phyloP scores from a whole-genome alignment of 2,329 filamentous ascomycete species.

The Aspergillus floridensis region DNA sequence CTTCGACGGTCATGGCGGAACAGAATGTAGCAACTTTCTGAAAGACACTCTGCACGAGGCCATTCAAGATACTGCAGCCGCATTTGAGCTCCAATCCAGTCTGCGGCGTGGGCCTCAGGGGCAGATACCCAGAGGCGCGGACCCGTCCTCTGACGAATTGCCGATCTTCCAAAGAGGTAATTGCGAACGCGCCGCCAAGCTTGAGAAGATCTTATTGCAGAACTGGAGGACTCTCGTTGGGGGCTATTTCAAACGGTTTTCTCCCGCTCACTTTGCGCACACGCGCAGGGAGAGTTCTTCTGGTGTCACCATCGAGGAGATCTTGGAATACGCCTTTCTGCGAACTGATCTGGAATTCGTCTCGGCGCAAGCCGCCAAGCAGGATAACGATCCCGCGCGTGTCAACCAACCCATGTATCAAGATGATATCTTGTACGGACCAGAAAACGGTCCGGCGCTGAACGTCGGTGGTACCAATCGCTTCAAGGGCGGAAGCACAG shows the following conservation, averaged over 20 bases:
- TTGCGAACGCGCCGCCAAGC: conserved; percentile 59
- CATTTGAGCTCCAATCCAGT: conserved; percentile 77
- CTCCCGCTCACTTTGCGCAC: conserved; percentile 70
- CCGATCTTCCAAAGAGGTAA: conserved; percentile 55
- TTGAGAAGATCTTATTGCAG: conserved; percentile 69
- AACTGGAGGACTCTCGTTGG: conserved; percentile 83
- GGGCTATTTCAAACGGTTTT: conserved; percentile 91
- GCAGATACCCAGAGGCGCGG: conserved; percentile 13
- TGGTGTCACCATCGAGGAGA: conserved; percentile 46
- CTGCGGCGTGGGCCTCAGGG: conserved; percentile 49
- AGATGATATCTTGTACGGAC: conserved; percentile 74
- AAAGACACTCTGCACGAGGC: conserved; percentile 82
- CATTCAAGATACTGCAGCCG: conserved; percentile 73
- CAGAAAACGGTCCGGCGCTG: conserved; percentile 45
- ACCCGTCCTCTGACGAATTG: conserved; percentile 31
- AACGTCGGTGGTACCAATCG: conserved; percentile 70
- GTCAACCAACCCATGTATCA: conserved; percentile 78
- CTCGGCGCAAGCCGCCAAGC: conserved; percentile 78
- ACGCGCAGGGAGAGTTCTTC: conserved; percentile 34
- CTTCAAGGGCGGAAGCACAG: conserved; percentile 92
- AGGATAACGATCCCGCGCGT: conserved; percentile 66
- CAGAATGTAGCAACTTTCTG: conserved; percentile 82
- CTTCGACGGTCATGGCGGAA: conserved; percentile 93
- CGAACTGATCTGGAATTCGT: conserved; percentile 94
- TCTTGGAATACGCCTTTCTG: conserved; percentile 88